Conservation (phyloP, 1,139 yeast genomes). For the Tardiomyces digboiensis region DNA sequence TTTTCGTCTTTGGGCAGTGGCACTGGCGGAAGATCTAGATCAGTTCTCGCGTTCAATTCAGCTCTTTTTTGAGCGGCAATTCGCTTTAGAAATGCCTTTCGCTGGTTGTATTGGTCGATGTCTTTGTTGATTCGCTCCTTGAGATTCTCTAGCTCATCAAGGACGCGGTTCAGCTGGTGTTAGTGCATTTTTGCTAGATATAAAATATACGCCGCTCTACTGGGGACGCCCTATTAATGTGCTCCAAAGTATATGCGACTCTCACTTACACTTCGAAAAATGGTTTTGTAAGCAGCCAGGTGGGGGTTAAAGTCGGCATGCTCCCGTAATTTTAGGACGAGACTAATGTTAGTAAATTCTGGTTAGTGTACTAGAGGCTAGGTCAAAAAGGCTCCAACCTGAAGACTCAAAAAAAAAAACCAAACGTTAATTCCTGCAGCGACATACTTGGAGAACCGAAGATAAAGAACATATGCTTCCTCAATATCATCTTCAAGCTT, state of each 20-base stretch:
- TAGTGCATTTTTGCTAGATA: not conserved
- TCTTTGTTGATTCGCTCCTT: not conserved
- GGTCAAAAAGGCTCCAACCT: too few species aligned
- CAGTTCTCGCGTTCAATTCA: not conserved
- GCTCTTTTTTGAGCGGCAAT: not conserved
- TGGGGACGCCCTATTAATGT: too few species aligned
- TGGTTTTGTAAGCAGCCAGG: not conserved
- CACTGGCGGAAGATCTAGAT: not conserved
- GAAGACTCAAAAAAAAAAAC: too few species aligned
- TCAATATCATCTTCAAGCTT: conserved; percentile 30
- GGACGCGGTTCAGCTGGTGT: not conserved
- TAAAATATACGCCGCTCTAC: too few species aligned
- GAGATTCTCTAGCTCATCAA: not conserved
- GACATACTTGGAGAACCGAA: conserved; percentile 22
- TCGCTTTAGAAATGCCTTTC: not conserved
- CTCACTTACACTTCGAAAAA: not conserved
- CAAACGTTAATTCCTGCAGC: not conserved
- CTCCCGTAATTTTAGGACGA: conserved; percentile 34
- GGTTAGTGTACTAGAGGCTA: too few species aligned
- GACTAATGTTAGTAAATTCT: conserved; percentile 5
- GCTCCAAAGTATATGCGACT: not conserved
- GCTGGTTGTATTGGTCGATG: not conserved
- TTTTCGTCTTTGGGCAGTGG: not conserved
- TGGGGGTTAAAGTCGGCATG: conserved; percentile 31
- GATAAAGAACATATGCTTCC: conserved; percentile 40